Base-by-base conservation (phyloP, 169 alveolate genomes). In the Babesia microti region DNA sequence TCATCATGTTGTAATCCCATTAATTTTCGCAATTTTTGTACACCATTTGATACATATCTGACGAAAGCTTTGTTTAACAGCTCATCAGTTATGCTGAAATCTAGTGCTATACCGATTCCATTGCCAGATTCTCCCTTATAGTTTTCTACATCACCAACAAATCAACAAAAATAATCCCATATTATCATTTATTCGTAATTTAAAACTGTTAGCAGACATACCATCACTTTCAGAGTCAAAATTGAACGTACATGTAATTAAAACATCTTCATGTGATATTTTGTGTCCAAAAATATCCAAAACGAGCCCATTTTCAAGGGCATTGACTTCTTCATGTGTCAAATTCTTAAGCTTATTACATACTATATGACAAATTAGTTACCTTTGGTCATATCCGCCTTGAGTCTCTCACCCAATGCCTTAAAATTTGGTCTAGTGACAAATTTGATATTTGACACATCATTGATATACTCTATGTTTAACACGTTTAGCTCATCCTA, bases 401-500 rank as follows among this genome's bases (percentile, higher is more conserved):
- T 88, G 15, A 89, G 78, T 55, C 88, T 83, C 30, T 61, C 60
- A 3, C 97, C 97, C 24, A 90, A 46, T 1, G 50, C 66, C 49
- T 72, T 87, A 69, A 72, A 78, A 46, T 90, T 88, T 1, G 96
- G 95, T 4, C 72, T 69, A 4, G 87, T 83, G 3, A 63, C 54
- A 41, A 83, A 78, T 37, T 48, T 60, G 15, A 89, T 85, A 36
- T 66, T 78, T 17, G 79, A 68, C 4, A 59, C 76, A 41, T 79
- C 93, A 32, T 72, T 65, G 0, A 78, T 54, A 32, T 59, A 78
- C 24, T 78, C 68, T 11, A 75, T 40, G 12, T 88, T 72, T 28
- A 81, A 36, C 18, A 72, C 73, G 53, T 89, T 86, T 12, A 88
- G 57, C 44, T 88, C 98, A 45, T 87, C 96, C 66, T 78, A 75